Base-by-base conservation (phyloP, 805 yeast genomes). In the Ogataea degrootiae region DNA sequence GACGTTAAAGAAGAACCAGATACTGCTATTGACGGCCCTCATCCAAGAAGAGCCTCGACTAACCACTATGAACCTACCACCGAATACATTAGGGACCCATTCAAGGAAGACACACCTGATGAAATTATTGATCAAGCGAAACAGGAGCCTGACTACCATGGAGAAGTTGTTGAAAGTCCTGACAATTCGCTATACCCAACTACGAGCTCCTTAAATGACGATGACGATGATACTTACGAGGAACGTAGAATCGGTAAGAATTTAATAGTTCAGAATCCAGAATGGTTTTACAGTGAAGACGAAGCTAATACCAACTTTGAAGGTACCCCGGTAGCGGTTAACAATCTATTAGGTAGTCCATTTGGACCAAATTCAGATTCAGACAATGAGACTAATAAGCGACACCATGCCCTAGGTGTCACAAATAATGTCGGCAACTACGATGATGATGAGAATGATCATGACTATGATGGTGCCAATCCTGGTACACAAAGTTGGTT, bases 141-240 rank as follows among this genome's bases (percentile, higher is more conserved):
- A 9, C 4, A 9, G 9, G 31, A 26, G 31, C 11, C 11, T 7
- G 11, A 11, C 11, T 11, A 26, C 31, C 5, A 37, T 22, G 26
- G 26, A 14, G 21, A 19, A 21, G 17, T 42, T n/a, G 36, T 44
- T 16, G 41, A 47, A 23, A 47, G 41, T 22, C 44, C 47, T 6
- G 50, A 26, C 9, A 26, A 26, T 26, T 26, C 31, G 6, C 11
- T 26, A 26, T 26, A 41, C 22, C 44, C 39, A 15, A 22, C 35
- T 41, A 34, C 35, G 23, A 35, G 19, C 23, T 23, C 33, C 9
- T 34, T 38, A 4, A 26, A 41, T 21, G 43, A 39, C 9, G 17
- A 39, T 7, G 41, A 15, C 19, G 43, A 33, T 12, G 34, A n/a
- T 19, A 16, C 31, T 31, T 21, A 22, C 11, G 42, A 29, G 12